These are phyloP conservation scores for Curvularia sp. DNA, from an alignment of 2,329 filamentous ascomycete genomes.

Conservation along the genomic window DNA sequence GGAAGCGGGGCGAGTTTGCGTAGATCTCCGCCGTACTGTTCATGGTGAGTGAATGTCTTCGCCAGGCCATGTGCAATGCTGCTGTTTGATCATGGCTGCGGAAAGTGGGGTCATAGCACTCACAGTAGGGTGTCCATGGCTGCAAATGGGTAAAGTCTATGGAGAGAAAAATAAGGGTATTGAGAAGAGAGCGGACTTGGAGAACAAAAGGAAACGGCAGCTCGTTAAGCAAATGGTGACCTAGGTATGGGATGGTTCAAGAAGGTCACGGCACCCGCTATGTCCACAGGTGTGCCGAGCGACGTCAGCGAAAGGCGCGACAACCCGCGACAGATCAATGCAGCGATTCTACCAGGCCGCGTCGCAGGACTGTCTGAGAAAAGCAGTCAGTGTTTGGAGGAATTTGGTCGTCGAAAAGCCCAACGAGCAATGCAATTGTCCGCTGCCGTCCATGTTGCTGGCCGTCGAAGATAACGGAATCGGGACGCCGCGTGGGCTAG, in stretches of 20 bases:
- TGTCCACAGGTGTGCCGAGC: conserved; percentile 31
- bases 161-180: conserved; percentile 6
- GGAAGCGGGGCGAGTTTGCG: conserved; percentile 86
- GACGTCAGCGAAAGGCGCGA: conserved; percentile 30
- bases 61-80: conserved; percentile 1
- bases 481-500: conserved; percentile 22
- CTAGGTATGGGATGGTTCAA: conserved; percentile 27
- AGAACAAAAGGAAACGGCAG: conserved; percentile 10
- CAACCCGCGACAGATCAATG: conserved; percentile 18
- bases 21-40: conserved; percentile 86
- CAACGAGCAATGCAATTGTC: conserved; percentile 30
- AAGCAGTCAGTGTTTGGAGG: conserved; percentile 10
- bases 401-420: conserved; percentile 11
- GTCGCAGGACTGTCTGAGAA: conserved; percentile 23
- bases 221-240: conserved; percentile 15
- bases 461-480: conserved; percentile 19
- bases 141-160: conserved; percentile 19
- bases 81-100: conserved; percentile 17
- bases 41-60: conserved; percentile 26
- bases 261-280: conserved; percentile 24
- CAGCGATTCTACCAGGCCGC: conserved; percentile 13
- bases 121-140: conserved; percentile 69
- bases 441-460: conserved; percentile 11
- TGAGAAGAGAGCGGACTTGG: conserved; percentile 12
- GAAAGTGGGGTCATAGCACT: conserved; percentile 47